phyloP scores from a whole-genome alignment of 2,329 filamentous ascomycete species.

The Colletotrichum navitas region DNA sequence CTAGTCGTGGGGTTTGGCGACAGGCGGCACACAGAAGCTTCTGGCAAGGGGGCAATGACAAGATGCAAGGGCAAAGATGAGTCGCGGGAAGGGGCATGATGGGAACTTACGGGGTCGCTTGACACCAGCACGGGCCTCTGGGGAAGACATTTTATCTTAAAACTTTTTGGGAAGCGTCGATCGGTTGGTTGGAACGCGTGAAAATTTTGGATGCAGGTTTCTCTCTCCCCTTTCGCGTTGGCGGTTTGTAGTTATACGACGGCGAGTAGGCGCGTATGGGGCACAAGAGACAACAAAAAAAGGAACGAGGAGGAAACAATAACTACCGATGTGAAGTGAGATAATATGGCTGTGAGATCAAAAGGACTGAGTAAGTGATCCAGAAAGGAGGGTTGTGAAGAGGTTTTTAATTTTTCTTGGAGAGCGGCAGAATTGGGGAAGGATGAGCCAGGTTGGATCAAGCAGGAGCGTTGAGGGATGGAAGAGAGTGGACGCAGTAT shows the following conservation, averaged over 20 bases:
- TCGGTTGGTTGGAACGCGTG: slow-evolving; percentile 4
- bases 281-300: background rate
- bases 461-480: background rate
- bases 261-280: background rate
- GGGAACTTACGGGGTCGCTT: slow-evolving; percentile 58
- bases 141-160: slow-evolving; percentile 53
- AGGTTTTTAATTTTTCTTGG: background rate
- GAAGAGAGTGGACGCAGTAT: background rate
- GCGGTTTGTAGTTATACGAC: background rate
- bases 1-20: background rate
- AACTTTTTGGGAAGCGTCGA: background rate
- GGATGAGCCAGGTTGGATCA: slow-evolving; percentile 1
- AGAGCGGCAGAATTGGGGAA: background rate
- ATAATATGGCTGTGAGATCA: background rate
- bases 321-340: background rate
- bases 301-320: background rate
- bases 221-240: slow-evolving; percentile 46
- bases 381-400: slow-evolving; percentile 1
- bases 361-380: background rate
- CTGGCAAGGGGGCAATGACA: background rate
- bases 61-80: slow-evolving; percentile 2
- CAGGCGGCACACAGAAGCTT: background rate
- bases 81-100: slow-evolving; percentile 11
- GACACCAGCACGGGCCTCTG: slow-evolving; percentile 56
- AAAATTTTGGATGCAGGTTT: slow-evolving; percentile 62